phyloP scores from a whole-genome alignment of 1,139 yeast species.

The Nakaseomyces kungkrabaensis region DNA sequence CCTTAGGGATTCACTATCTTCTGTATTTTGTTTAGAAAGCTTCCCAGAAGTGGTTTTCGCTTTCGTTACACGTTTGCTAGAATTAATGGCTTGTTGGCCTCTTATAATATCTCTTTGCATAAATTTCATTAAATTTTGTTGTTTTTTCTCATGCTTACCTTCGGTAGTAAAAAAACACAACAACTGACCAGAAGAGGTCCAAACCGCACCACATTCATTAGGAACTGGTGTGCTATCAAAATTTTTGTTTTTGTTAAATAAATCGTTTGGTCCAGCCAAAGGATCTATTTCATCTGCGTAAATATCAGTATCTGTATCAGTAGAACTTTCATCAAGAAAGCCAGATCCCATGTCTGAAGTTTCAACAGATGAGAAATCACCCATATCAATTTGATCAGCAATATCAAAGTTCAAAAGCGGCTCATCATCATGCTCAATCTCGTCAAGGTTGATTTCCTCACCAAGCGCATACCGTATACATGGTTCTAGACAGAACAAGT shows the following conservation, averaged over 20 bases:
- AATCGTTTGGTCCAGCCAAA: constrained; percentile 11
- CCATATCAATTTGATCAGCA: constrained; percentile 23
- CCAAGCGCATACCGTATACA: constrained; percentile 74
- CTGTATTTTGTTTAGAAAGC: background rate
- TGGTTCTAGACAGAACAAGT: constrained; percentile 68
- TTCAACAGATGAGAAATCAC: constrained; percentile 25
- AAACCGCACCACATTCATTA: constrained; percentile 84
- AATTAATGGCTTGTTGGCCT: background rate
- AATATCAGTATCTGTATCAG: constrained; percentile 22
- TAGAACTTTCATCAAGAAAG: constrained; percentile 17
- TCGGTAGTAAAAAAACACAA: constrained; percentile 76
- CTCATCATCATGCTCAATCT: constrained; percentile 21
- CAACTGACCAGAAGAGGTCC: constrained; percentile 72
- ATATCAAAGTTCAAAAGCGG: constrained; percentile 25
- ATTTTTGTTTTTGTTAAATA: constrained; percentile 17
- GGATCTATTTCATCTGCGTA: constrained; percentile 19
- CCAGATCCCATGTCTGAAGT: constrained; percentile 24
- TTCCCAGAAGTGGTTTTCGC: background rate
- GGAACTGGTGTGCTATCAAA: constrained; percentile 86
- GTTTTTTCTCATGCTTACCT: constrained; percentile 29
- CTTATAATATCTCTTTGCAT: constrained; percentile 34
- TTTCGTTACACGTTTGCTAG: constrained; percentile 2
- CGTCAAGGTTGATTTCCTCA: constrained; percentile 53
- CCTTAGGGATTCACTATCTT: background rate
- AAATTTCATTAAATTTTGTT: constrained; percentile 32